Percentiles rank a stretch among this genome's conserved stretches.
Evolutionary conservation across 2,329 filamentous ascomycete species (phyloP).

Genomic region (Graphilbum ipis-grandicollis): DNA sequence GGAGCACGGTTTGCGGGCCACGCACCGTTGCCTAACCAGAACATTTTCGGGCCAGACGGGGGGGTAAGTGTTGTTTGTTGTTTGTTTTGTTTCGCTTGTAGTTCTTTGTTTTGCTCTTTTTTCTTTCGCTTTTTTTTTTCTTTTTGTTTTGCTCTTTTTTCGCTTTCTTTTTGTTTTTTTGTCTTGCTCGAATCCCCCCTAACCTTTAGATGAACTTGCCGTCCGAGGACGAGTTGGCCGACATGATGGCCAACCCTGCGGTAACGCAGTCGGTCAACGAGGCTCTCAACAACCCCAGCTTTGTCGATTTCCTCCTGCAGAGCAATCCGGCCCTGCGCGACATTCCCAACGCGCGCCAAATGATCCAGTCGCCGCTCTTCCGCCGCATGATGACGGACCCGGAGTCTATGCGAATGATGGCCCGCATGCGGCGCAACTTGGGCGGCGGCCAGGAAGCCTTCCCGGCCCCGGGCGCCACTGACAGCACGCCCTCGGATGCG

Average conservation of each 20-base stretch:
- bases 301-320: conserved; percentile 89
- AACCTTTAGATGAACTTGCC: conserved; percentile 68
- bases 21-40: conserved; percentile 69
- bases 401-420: conserved; percentile 62
- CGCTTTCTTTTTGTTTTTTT: background rate
- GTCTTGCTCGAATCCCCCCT: background rate
- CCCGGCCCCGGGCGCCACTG: conserved; percentile 80
- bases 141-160: background rate
- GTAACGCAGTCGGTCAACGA: conserved; percentile 82
- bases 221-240: conserved; percentile 62
- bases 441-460: conserved; percentile 44
- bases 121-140: background rate
- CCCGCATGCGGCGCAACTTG: conserved; percentile 64
- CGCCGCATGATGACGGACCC: conserved; percentile 88
- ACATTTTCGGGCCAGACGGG: conserved; percentile 85
- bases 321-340: conserved; percentile 69
- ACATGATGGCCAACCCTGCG: conserved; percentile 77
- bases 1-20: conserved; percentile 89
- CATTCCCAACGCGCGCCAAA: conserved; percentile 60
- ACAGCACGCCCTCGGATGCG: conserved; percentile 51
- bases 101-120: background rate
- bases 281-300: conserved; percentile 83
- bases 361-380: conserved; percentile 78
- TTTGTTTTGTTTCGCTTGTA: background rate
- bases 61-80: conserved; percentile 45